Percentiles rank a stretch among this genome's conserved stretches.
These are phyloP conservation scores for Murraya koenigii DNA, from an alignment of 345 rosid genomes.

Conservation along the genomic window DNA sequence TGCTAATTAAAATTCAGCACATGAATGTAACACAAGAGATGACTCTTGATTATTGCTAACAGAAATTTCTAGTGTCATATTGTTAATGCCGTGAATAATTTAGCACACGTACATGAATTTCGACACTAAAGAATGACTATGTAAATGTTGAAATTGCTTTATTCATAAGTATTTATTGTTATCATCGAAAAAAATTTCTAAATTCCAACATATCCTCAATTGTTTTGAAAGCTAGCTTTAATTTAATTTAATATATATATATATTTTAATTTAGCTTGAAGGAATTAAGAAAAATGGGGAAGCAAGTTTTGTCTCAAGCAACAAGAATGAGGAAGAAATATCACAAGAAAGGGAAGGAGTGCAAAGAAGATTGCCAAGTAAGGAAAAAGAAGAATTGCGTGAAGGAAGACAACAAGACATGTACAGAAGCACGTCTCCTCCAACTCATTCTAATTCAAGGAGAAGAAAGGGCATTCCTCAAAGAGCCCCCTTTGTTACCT, in stretches of 20 bases:
- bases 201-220: neutral
- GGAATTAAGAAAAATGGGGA: constrained; percentile 28
- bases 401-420: constrained; percentile 31
- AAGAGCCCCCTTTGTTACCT: constrained; percentile 40
- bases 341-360: constrained; percentile 22
- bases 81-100: no score
- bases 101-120: no score
- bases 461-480: constrained; percentile 48
- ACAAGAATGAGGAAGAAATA: constrained; percentile 18
- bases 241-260: no score
- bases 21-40: no score
- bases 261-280: constrained; percentile 18
- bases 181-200: no score
- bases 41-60: no score
- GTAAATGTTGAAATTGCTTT: neutral
- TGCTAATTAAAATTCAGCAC: no score
- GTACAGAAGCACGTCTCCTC: constrained; percentile 20
- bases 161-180: neutral
- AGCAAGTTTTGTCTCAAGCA: constrained; percentile 24
- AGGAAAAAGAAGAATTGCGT: constrained; percentile 34
- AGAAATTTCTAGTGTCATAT: no score
- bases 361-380: constrained; percentile 26
- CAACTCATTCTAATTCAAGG: constrained; percentile 30
- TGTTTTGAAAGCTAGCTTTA: neutral
- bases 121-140: neutral